A percentile compares a stretch with the other conserved stretches of the same genome.
phyloP scores from a whole-genome alignment of 2,329 filamentous ascomycete species.

The Colletotrichum tamarilloi region DNA sequence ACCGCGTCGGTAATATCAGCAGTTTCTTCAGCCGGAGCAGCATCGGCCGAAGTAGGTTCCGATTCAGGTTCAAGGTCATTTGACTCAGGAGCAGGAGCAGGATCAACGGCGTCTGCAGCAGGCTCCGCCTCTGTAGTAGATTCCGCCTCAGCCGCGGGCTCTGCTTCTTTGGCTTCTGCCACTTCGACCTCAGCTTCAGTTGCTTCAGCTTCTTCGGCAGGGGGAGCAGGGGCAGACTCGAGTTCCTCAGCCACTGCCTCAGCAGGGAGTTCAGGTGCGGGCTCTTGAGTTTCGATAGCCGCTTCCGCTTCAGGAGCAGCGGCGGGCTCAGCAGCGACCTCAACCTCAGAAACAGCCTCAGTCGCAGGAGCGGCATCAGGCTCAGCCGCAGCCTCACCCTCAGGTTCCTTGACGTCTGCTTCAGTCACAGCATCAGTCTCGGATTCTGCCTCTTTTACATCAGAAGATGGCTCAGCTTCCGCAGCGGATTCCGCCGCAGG shows the following conservation, averaged over 20 bases:
- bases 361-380: not conserved
- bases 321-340: not conserved
- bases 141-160: not conserved
- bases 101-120: too few relatives aligned
- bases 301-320: not conserved
- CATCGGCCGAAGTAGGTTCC: not conserved
- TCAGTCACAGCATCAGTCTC: not conserved
- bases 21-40: not conserved
- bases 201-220: not conserved
- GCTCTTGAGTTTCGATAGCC: not conserved
- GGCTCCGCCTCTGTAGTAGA: not conserved
- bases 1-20: not conserved
- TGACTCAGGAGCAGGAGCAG: not conserved
- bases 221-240: not conserved
- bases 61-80: not conserved
- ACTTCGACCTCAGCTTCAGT: not conserved
- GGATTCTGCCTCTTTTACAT: not conserved
- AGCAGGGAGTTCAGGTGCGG: too few relatives aligned
- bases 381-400: constrained; percentile 1
- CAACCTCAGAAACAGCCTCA: not conserved
- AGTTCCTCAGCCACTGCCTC: not conserved
- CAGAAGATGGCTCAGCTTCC: not conserved
- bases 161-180: not conserved
- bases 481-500: not conserved
- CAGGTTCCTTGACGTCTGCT: not conserved